Conservation (phyloP, 2,329 filamentous ascomycete species). For the Fusarium continuum region DNA sequence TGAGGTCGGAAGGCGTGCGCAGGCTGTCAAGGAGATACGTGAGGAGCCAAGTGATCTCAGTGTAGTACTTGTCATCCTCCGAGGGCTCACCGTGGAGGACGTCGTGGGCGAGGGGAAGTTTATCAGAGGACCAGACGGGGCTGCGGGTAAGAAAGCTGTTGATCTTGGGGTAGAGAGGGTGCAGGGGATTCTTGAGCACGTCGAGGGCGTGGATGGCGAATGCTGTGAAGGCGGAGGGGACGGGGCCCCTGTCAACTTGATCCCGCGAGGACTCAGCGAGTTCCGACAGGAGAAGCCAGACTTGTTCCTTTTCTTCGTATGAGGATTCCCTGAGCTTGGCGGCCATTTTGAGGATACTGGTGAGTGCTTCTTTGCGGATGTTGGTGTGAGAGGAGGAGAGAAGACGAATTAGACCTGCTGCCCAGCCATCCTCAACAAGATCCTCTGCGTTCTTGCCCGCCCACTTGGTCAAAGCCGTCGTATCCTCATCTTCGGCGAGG, state of each 20-base stretch:
- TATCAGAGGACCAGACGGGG: constrained; percentile 78
- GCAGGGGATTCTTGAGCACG: constrained; percentile 78
- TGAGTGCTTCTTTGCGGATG: constrained; percentile 81
- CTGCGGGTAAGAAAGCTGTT: constrained; percentile 83
- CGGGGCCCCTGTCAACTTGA: constrained; percentile 62
- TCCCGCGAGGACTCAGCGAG: constrained; percentile 76
- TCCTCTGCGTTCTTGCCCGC: constrained; percentile 79
- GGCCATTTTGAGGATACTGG: constrained; percentile 72
- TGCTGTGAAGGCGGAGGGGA: constrained; percentile 78
- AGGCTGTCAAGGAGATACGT: constrained; percentile 74
- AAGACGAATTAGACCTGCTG: constrained; percentile 75
- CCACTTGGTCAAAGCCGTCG: constrained; percentile 69
- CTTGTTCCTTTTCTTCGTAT: constrained; percentile 78
- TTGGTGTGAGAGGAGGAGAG: constrained; percentile 78
- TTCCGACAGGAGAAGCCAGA: constrained; percentile 83
- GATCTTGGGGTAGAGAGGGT: constrained; percentile 85
- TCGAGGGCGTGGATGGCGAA: constrained; percentile 77
- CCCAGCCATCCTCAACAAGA: constrained; percentile 79
- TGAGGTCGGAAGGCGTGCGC: constrained; percentile 66
- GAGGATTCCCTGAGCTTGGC: constrained; percentile 71
- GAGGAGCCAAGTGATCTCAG: constrained; percentile 79
- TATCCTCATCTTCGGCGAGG: constrained; percentile 59
- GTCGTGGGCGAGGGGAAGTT: constrained; percentile 74
- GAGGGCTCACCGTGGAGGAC: constrained; percentile 72
- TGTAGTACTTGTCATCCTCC: constrained; percentile 76